Evolutionary conservation across 331 rosid species (phyloP).

Genomic region (Acacia pycnantha): DNA sequence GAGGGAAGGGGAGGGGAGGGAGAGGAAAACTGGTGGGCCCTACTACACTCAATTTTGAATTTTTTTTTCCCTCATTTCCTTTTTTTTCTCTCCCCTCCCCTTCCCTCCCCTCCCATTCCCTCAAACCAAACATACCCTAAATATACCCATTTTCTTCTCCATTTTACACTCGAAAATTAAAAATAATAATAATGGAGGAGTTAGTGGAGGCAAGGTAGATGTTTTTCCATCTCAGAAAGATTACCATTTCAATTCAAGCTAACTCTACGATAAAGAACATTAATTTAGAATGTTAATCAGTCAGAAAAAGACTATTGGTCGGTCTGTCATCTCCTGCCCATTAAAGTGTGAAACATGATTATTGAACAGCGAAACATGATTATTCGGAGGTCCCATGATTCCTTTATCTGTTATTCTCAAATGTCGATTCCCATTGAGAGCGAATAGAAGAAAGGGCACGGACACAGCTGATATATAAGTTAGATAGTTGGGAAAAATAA

Average conservation of each 20-base stretch:
- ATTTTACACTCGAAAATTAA: too few species aligned
- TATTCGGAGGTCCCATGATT: background rate
- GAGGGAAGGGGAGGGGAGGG: too few species aligned
- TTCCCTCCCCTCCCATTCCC: too few species aligned
- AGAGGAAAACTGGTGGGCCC: too few species aligned
- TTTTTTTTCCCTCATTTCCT: too few species aligned
- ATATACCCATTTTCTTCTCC: background rate
- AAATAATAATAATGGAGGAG: background rate
- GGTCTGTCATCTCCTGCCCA: background rate
- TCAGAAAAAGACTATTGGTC: too few species aligned
- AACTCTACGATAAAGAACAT: background rate
- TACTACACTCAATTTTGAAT: too few species aligned
- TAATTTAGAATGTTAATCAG: background rate
- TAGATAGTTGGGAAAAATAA: too few species aligned
- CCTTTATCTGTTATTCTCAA: background rate
- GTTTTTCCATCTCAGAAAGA: background rate
- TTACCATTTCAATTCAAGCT: conserved; percentile 1
- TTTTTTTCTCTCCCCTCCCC: too few species aligned
- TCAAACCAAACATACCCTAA: too few species aligned
- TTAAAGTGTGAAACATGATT: background rate
- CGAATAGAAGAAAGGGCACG: background rate
- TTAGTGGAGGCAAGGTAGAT: background rate
- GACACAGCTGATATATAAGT: too few species aligned
- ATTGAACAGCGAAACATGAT: background rate
- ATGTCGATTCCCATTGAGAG: background rate